These are phyloP conservation scores for Nyctanthes arbortristis DNA, from an alignment of 257 asterid genomes.

Conservation along the genomic window DNA sequence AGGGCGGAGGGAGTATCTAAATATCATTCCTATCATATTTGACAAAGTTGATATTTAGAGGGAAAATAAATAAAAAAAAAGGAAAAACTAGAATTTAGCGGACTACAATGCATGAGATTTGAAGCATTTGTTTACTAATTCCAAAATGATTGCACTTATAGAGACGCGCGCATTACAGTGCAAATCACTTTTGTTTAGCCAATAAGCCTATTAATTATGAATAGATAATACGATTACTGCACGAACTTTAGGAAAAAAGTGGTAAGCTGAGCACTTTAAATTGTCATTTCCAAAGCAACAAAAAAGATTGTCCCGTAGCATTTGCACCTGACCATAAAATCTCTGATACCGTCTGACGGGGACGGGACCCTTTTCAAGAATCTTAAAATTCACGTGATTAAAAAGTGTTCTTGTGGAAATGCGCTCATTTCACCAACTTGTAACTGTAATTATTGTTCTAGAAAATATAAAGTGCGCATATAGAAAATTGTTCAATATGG, in stretches of 20 bases:
- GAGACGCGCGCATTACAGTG: background rate
- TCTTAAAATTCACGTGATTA: background rate
- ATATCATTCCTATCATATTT: too few relatives aligned
- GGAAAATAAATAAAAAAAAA: too few relatives aligned
- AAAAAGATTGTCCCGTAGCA: background rate
- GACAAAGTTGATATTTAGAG: too few relatives aligned
- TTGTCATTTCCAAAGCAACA: slow-evolving; percentile 2
- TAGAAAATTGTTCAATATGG: too few relatives aligned
- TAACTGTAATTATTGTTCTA: too few relatives aligned
- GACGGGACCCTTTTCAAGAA: slow-evolving; percentile 1
- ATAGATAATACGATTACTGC: background rate
- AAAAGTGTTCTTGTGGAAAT: too few relatives aligned
- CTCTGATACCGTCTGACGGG: background rate
- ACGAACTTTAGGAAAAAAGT: background rate
- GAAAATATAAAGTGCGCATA: too few relatives aligned
- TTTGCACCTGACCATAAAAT: background rate
- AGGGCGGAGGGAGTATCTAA: too few relatives aligned
- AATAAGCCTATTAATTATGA: background rate
- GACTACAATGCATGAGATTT: too few relatives aligned
- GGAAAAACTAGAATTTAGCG: too few relatives aligned
- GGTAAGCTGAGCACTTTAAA: background rate
- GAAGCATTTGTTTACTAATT: background rate
- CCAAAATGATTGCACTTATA: background rate
- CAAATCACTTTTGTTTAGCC: background rate
- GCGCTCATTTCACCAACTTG: too few relatives aligned